phyloP scores from a whole-genome alignment of 495 filamentous ascomycete genomes.

The Penicillium coffeae region DNA sequence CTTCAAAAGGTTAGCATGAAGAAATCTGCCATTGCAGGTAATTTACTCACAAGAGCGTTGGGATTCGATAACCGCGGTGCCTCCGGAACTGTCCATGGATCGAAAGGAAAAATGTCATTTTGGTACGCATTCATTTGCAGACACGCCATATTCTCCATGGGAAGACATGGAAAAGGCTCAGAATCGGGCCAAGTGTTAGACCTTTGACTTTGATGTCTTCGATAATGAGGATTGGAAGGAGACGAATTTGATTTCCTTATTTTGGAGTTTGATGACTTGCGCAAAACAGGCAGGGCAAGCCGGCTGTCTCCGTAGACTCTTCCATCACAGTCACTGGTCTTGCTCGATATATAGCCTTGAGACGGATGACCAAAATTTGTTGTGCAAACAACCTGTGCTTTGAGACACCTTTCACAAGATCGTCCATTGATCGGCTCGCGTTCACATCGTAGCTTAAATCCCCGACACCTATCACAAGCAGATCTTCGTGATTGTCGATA shows the following conservation, averaged over 20 bases:
- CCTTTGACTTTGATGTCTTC: neutral
- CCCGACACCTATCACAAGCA: conserved; percentile 42
- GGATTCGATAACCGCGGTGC: neutral
- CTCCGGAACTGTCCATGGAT: conserved; percentile 6
- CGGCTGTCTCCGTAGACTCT: neutral
- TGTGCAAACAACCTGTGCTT: conserved; percentile 25
- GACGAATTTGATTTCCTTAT: conserved; percentile 9
- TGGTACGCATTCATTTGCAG: neutral
- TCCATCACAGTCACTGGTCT: conserved; percentile 1
- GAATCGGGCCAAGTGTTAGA: conserved; percentile 4
- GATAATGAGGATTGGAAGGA: neutral
- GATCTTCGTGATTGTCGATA: conserved; percentile 32
- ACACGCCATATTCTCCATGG: neutral
- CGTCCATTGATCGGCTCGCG: conserved; percentile 25
- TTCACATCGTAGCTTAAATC: conserved; percentile 37
- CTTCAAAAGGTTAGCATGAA: neutral
- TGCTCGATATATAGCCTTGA: conserved; percentile 4
- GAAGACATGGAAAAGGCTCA: neutral
- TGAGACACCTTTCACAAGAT: conserved; percentile 28
- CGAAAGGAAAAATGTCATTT: neutral
- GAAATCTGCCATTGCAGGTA: too few species aligned
- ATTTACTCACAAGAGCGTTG: conserved; percentile 4
- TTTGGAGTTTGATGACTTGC: conserved; percentile 10
- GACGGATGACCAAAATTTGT: conserved; percentile 19
- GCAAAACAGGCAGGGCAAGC: conserved; percentile 12